Percentiles rank a stretch among this genome's conserved stretches.
These are phyloP conservation scores for Luvunga scandens DNA, from an alignment of 345 rosid species.

Conservation along the genomic window DNA sequence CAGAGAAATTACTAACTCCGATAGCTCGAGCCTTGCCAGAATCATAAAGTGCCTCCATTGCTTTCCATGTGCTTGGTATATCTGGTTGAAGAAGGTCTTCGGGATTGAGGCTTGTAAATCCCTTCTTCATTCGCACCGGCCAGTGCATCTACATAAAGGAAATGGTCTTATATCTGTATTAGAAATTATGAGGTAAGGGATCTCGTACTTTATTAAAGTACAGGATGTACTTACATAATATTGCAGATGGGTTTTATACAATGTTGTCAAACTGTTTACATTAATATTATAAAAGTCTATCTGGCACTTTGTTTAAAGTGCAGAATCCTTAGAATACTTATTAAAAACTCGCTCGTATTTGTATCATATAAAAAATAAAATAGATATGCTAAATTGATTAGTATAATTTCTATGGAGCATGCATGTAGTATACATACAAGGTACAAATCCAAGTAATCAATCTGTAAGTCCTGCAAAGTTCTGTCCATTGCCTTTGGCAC, in stretches of 20 bases:
- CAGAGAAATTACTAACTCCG: slow-evolving; percentile 51
- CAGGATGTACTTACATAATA: no score
- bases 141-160: slow-evolving; percentile 47
- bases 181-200: neutral
- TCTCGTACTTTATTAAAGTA: neutral
- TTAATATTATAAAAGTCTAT: no score
- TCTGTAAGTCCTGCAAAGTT: slow-evolving; percentile 52
- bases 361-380: no score
- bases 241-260: no score
- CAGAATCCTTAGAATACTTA: no score
- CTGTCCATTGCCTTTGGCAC: slow-evolving; percentile 50
- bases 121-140: slow-evolving; percentile 63
- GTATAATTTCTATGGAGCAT: no score
- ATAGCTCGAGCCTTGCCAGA: slow-evolving; percentile 49
- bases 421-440: slow-evolving; percentile 30
- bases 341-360: no score
- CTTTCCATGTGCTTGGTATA: slow-evolving; percentile 56
- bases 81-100: slow-evolving; percentile 47
- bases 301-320: no score
- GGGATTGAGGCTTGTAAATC: slow-evolving; percentile 25
- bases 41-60: slow-evolving; percentile 47
- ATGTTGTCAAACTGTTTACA: no score
- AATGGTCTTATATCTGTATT: no score
- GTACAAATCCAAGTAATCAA: slow-evolving; percentile 63
- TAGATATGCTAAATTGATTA: no score